Evolutionary conservation across 805 yeast species (phyloP), one percentile per base, ranked within the genome.

Genomic region (Cyberlindnera maclurae): DNA sequence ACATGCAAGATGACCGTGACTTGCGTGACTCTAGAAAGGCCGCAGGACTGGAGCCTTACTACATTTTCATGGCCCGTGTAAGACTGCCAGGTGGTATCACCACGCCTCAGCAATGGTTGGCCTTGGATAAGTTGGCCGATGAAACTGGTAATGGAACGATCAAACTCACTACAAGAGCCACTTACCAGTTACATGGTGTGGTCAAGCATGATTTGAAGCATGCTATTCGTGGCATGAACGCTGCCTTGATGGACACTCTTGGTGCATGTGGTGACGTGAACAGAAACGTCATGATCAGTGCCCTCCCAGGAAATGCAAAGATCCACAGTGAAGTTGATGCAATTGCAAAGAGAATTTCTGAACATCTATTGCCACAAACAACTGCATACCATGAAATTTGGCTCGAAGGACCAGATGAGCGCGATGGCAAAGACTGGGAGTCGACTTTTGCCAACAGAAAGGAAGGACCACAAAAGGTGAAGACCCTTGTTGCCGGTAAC

Each of bases 251-350:
- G 82, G 97, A 93, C 59, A 89, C 97, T 8, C 73, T 90, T 43
- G 97, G 95, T 43, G 97, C 97, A 1, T 90, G 97, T 71, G 97
- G 97, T 70, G 97, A 90, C 68, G 97, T 90, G 32, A 85, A 86
- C 67, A 82, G 97, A 75, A 90, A 90, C 58, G 96, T 90, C 32
- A 90, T 89, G 80, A 73, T 84, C 39, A 75, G 90, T 42, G 95
- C 96, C n/a, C 68, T 86, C 26, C 97, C 97, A 13, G 74, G 73
- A 24, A 87, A 87, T 57, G 84, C 88, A 37, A 78, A 79, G 56
- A 73, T 90, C 38, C 97, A 90, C 59, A 63, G 65, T 26, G 89
- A 89, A 64, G 73, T 90, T 47, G 72, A 79, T 31, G 67, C 70
- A 11, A 63, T 73, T 34, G 86, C 90, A 26, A 58, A 75, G 28